These are phyloP conservation scores for Penicillium macrosclerotiorum DNA, from an alignment of 495 filamentous ascomycete species.

Conservation along the genomic window DNA sequence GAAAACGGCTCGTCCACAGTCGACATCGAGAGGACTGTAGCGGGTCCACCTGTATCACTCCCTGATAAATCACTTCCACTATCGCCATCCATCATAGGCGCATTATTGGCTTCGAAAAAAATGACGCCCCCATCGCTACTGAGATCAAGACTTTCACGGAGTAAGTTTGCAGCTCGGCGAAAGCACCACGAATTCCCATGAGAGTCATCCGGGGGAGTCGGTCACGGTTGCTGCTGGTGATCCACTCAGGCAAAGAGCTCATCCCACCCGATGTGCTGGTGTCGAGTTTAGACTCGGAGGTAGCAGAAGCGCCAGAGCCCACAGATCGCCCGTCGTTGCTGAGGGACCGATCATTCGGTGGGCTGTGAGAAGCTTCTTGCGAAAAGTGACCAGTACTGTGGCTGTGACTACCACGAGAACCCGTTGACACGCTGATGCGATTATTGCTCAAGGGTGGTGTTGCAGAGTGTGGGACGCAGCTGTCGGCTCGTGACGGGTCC, in stretches of 20 bases:
- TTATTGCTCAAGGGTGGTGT: slow-evolving; percentile 28
- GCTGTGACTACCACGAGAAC: slow-evolving; percentile 27
- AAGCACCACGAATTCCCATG: slow-evolving; percentile 49
- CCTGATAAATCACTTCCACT: slow-evolving; percentile 32
- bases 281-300: slow-evolving; percentile 28
- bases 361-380: slow-evolving; percentile 19
- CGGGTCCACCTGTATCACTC: slow-evolving; percentile 27
- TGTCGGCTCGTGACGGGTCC: slow-evolving; percentile 26
- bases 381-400: slow-evolving; percentile 26
- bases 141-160: slow-evolving; percentile 56
- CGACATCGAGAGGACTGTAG: slow-evolving; percentile 37
- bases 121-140: slow-evolving; percentile 51
- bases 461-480: slow-evolving; percentile 17
- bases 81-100: slow-evolving; percentile 29
- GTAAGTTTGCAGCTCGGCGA: slow-evolving; percentile 53
- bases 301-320: slow-evolving; percentile 24
- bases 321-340: slow-evolving; percentile 34
- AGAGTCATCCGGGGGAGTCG: slow-evolving; percentile 36
- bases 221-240: slow-evolving; percentile 32
- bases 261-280: slow-evolving; percentile 20
- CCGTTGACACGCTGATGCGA: slow-evolving; percentile 25
- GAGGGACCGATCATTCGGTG: slow-evolving; percentile 12
- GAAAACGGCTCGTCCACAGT: slow-evolving; percentile 41
- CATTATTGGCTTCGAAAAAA: slow-evolving; percentile 47
- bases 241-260: slow-evolving; percentile 41